These are phyloP conservation scores for Fusarium sp. DNA, from an alignment of 2,329 filamentous ascomycete species.

Conservation along the genomic window DNA sequence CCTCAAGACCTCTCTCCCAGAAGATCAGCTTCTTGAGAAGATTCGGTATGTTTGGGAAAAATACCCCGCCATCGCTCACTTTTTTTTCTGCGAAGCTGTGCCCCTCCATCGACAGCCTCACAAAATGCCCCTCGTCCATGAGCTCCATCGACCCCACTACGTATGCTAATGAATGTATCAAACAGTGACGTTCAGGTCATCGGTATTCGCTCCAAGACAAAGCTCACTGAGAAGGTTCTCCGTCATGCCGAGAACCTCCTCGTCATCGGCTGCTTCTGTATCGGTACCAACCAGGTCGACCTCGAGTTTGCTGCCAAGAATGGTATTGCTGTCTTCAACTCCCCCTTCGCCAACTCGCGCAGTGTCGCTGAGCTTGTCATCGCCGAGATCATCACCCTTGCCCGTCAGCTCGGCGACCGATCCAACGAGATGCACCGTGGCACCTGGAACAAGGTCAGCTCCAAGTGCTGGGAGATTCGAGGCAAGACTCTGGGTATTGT, in stretches of 20 bases:
- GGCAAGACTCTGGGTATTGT: constrained; percentile 97
- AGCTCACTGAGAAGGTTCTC: constrained; percentile 86
- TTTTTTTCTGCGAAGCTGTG: constrained; percentile 24
- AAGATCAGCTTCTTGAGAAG: constrained; percentile 96
- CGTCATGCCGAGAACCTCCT: constrained; percentile 92
- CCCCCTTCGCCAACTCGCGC: constrained; percentile 96
- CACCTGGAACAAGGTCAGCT: constrained; percentile 97
- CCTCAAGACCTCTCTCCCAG: constrained; percentile 87
- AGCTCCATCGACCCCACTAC: constrained; percentile 7
- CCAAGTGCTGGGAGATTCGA: constrained; percentile 96
- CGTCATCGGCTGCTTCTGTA: constrained; percentile 98
- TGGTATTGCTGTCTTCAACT: constrained; percentile 98
- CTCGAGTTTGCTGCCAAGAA: constrained; percentile 83
- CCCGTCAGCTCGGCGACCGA: constrained; percentile 91
- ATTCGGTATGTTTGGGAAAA: constrained; percentile 73
- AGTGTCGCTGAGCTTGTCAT: constrained; percentile 97
- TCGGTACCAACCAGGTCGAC: constrained; percentile 96
- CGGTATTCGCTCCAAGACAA: constrained; percentile 97
- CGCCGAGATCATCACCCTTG: constrained; percentile 89
- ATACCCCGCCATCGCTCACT: constrained; percentile 30
- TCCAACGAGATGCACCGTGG: constrained; percentile 94
- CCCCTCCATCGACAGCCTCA: constrained; percentile 27
- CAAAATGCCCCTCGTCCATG: constrained; percentile 20
- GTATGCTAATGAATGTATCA: constrained; percentile 29
- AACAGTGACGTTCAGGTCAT: constrained; percentile 92